Conservation (phyloP, 371 early-diverging fungal genomes). For the Apophysomyces sp. region DNA sequence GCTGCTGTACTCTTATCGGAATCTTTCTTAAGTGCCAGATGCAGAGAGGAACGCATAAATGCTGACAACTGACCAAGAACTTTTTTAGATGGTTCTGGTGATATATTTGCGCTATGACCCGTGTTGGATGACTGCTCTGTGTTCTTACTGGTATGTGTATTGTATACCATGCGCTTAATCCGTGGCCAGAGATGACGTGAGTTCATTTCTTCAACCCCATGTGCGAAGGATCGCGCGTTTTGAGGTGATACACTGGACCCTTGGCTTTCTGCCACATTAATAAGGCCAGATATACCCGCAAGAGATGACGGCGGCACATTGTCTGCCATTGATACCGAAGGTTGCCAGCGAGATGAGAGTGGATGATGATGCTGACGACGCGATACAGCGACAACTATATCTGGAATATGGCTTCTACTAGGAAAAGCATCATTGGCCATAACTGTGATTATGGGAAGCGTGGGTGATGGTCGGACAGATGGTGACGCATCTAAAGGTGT, state of each 20-base stretch:
- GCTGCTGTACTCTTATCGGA: slow-evolving; percentile 3
- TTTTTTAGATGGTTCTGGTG: slow-evolving; percentile 1
- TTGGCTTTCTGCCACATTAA: neutral
- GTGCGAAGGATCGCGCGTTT: neutral
- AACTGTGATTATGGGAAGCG: slow-evolving; percentile 35
- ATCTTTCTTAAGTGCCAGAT: slow-evolving; percentile 1
- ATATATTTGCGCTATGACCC: neutral
- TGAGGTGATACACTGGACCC: neutral
- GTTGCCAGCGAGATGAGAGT: neutral
- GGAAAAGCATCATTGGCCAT: slow-evolving; percentile 28
- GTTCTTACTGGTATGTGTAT: neutral
- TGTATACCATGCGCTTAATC: slow-evolving; percentile 25
- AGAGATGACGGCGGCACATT: neutral
- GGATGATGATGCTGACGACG: slow-evolving; percentile 2
- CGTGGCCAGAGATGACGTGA: slow-evolving; percentile 29
- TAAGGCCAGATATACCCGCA: neutral
- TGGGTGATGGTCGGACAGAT: slow-evolving; percentile 17
- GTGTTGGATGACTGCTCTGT: neutral
- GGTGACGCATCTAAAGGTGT: slow-evolving; percentile 44
- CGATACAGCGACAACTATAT: slow-evolving; percentile 13
- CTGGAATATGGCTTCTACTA: slow-evolving; percentile 19
- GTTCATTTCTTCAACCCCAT: neutral
- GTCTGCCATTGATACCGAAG: neutral
- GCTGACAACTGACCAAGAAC: slow-evolving; percentile 9
- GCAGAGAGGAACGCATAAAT: slow-evolving; percentile 12